phyloP scores from a whole-genome alignment of 805 yeast genomes.

The Starmerella apicola region DNA sequence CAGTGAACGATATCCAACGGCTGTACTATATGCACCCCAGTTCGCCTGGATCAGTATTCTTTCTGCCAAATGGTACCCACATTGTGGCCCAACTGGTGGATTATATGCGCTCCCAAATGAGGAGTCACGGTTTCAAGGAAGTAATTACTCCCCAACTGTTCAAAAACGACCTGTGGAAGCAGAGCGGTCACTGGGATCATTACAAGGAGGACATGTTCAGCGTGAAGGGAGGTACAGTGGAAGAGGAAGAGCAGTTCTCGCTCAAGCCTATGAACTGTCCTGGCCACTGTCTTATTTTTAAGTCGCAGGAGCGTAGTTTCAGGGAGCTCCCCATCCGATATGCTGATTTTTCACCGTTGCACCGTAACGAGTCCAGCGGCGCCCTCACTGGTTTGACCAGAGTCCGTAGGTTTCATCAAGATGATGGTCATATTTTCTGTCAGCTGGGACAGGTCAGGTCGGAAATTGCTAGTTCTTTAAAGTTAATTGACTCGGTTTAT shows the following conservation, averaged over 20 bases:
- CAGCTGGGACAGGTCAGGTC: conserved; percentile 56
- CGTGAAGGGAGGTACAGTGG: conserved; percentile 36
- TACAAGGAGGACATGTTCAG: conserved; percentile 90
- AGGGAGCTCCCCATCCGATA: conserved; percentile 75
- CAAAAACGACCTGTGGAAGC: conserved; percentile 73
- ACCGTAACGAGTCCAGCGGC: conserved; percentile 90
- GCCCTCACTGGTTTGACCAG: conserved; percentile 86
- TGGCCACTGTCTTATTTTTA: conserved; percentile 72
- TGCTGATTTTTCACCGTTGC: conserved; percentile 84
- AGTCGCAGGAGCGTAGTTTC: conserved; percentile 63
- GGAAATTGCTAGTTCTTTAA: conserved; percentile 63
- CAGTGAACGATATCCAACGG: conserved; percentile 54
- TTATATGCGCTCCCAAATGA: conserved; percentile 79
- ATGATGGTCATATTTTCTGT: conserved; percentile 95
- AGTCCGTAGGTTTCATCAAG: conserved; percentile 92
- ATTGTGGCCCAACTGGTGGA: conserved; percentile 64
- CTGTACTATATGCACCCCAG: conserved; percentile 65
- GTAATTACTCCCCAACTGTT: conserved; percentile 86
- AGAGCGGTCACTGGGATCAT: conserved; percentile 92
- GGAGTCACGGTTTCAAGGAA: conserved; percentile 73
- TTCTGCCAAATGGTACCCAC: conserved; percentile 84
- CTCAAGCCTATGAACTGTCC: conserved; percentile 74
- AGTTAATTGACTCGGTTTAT: conserved; percentile 65
- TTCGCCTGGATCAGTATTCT: conserved; percentile 88
- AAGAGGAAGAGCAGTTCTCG: conserved; percentile 43